Conservation (phyloP, 257 asterid species). For the Lavandula angustifolia region DNA sequence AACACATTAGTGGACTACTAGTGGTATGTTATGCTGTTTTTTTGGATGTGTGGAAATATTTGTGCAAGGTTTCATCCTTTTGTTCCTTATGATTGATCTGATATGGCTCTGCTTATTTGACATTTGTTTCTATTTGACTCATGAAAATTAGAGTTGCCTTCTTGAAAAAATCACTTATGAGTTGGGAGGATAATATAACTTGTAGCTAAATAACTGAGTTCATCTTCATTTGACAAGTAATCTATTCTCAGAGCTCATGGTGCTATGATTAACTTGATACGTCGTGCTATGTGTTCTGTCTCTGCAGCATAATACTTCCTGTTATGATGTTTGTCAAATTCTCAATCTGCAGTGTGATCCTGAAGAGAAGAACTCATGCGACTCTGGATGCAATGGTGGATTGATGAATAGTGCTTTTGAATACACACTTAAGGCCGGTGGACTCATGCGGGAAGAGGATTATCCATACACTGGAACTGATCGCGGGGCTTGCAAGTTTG, state of each 20-base stretch:
- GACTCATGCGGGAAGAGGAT: slow-evolving; percentile 83
- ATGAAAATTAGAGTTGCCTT: too few species aligned
- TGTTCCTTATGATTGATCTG: not conserved
- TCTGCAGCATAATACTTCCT: not conserved
- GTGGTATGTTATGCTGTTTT: not conserved
- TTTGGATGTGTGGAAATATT: not conserved
- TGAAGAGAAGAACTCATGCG: slow-evolving; percentile 70
- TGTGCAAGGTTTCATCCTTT: slow-evolving; percentile 1
- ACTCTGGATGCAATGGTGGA: slow-evolving; percentile 87
- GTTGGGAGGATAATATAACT: too few species aligned
- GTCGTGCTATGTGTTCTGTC: not conserved
- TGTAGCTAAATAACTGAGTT: too few species aligned
- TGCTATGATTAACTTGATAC: not conserved
- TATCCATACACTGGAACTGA: slow-evolving; percentile 88
- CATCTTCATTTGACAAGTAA: too few species aligned
- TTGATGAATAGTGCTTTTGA: slow-evolving; percentile 90
- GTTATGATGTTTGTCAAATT: not conserved
- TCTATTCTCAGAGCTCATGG: too few species aligned
- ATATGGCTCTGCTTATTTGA: too few species aligned
- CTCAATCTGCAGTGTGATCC: slow-evolving; percentile 72
- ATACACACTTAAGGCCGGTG: slow-evolving; percentile 81
- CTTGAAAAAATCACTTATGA: too few species aligned
- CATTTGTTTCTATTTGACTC: too few species aligned
- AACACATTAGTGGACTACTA: not conserved
- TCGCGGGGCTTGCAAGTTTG: slow-evolving; percentile 67